Conservation (phyloP, 2,329 filamentous ascomycete genomes). For the Alternaria brassicicola region DNA sequence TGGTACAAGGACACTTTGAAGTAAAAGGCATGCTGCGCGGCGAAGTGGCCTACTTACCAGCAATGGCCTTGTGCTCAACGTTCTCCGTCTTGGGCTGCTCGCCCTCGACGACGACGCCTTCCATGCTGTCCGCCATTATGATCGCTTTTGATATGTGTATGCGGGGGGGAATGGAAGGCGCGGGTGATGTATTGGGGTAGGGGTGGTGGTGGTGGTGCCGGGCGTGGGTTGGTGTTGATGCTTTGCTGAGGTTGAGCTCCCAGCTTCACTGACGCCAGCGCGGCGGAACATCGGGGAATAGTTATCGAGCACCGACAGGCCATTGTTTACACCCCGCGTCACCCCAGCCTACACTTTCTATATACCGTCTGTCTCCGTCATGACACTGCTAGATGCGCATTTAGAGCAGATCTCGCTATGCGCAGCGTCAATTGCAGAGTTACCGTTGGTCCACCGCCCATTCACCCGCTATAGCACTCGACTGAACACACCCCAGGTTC, state of each 20-base stretch:
- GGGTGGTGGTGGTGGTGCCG: slow-evolving; percentile 12
- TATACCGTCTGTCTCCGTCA: slow-evolving; percentile 24
- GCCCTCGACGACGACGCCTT: slow-evolving; percentile 52
- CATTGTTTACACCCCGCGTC: slow-evolving; percentile 27
- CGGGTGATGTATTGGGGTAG: slow-evolving; percentile 16
- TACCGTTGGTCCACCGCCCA: slow-evolving; percentile 46
- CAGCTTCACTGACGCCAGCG: slow-evolving; percentile 21
- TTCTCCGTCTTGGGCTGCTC: slow-evolving; percentile 51
- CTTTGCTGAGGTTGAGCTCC: slow-evolving; percentile 27
- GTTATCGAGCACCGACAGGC: slow-evolving; percentile 19
- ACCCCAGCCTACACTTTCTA: not conserved
- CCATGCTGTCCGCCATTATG: slow-evolving; percentile 59
- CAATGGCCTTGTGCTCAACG: slow-evolving; percentile 49
- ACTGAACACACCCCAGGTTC: slow-evolving; percentile 64
- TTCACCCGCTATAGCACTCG: not conserved
- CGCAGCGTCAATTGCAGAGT: slow-evolving; percentile 55
- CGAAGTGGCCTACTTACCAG: slow-evolving; percentile 38
- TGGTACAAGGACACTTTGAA: slow-evolving; percentile 31
- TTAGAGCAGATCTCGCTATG: slow-evolving; percentile 59
- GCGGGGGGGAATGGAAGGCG: slow-evolving; percentile 20
- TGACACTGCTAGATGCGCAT: slow-evolving; percentile 55
- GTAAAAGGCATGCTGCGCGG: slow-evolving; percentile 26
- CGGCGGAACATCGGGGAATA: slow-evolving; percentile 20
- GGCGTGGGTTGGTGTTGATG: slow-evolving; percentile 26
- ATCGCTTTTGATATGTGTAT: slow-evolving; percentile 20